These are phyloP conservation scores for Fusarium penzigii DNA, from an alignment of 2,329 filamentous ascomycete genomes.

Conservation along the genomic window DNA sequence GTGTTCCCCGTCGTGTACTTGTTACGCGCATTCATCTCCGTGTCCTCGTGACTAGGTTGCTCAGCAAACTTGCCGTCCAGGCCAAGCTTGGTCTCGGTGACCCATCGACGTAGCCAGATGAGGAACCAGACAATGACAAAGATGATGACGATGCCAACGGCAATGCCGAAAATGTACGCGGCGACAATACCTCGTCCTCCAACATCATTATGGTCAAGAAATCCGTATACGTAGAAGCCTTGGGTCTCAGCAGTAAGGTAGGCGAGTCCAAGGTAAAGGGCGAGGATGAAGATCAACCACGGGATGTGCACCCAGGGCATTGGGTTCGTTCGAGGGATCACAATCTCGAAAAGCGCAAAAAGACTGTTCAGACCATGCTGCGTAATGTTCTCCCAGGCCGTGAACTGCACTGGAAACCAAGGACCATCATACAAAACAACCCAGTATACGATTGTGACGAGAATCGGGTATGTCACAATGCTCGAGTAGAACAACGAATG, in stretches of 20 bases:
- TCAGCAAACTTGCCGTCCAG: constrained; percentile 44
- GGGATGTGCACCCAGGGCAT: constrained; percentile 64
- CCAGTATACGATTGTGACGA: constrained; percentile 75
- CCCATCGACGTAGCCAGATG: constrained; percentile 51
- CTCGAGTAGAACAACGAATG: constrained; percentile 67
- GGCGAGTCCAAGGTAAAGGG: constrained; percentile 71
- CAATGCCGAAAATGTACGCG: constrained; percentile 64
- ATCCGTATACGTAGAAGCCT: constrained; percentile 75
- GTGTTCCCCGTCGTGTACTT: constrained; percentile 18
- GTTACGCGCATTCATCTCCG: constrained; percentile 30
- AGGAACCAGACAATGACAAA: constrained; percentile 53
- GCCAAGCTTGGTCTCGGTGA: constrained; percentile 49
- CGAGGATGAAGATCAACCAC: constrained; percentile 69
- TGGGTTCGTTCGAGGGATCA: constrained; percentile 65
- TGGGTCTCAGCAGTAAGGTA: constrained; percentile 71
- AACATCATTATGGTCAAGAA: constrained; percentile 66
- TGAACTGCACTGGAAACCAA: constrained; percentile 54
- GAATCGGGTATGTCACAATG: constrained; percentile 63
- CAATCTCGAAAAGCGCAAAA: constrained; percentile 75
- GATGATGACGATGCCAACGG: constrained; percentile 52
- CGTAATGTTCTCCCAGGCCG: constrained; percentile 67
- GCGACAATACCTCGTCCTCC: constrained; percentile 53
- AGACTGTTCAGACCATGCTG: constrained; percentile 73
- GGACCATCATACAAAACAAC: constrained; percentile 53
- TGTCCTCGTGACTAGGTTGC: constrained; percentile 24